phyloP scores from a whole-genome alignment of 768 basidiomycete species.

The Lactarius deliciosus region DNA sequence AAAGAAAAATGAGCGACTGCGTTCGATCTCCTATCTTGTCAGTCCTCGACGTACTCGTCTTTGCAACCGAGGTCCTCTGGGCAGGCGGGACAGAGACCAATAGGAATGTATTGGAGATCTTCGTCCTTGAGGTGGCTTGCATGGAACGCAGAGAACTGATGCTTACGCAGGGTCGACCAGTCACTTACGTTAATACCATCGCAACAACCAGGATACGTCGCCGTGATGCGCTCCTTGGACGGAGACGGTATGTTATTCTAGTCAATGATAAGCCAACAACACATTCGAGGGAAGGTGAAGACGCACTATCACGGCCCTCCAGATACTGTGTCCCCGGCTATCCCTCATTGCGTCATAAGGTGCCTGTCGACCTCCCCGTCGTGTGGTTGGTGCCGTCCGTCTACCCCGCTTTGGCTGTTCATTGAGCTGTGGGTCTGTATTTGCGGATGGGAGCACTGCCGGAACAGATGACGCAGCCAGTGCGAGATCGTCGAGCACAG shows the following conservation, averaged over 20 bases:
- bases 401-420: not conserved
- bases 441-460: not conserved
- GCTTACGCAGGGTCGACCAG: constrained; percentile 6
- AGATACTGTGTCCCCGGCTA: not conserved
- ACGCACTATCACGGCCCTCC: not conserved
- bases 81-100: not conserved
- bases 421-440: not conserved
- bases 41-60: constrained; percentile 1
- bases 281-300: not conserved
- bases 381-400: not conserved
- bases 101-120: not conserved
- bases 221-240: not conserved
- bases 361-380: not conserved
- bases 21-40: not conserved
- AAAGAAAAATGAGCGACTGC: not conserved
- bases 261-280: too few relatives aligned
- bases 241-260: constrained; percentile 1
- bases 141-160: not conserved
- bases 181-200: not conserved
- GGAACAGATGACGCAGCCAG: constrained; percentile 1
- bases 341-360: not conserved
- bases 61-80: not conserved
- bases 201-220: constrained; percentile 4
- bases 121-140: not conserved
- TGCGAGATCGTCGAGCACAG: not conserved